Evolutionary conservation across 345 rosid genomes (phyloP), one percentile per base, ranked within the genome.

Genomic region (Rubroshorea leprosula): DNA sequence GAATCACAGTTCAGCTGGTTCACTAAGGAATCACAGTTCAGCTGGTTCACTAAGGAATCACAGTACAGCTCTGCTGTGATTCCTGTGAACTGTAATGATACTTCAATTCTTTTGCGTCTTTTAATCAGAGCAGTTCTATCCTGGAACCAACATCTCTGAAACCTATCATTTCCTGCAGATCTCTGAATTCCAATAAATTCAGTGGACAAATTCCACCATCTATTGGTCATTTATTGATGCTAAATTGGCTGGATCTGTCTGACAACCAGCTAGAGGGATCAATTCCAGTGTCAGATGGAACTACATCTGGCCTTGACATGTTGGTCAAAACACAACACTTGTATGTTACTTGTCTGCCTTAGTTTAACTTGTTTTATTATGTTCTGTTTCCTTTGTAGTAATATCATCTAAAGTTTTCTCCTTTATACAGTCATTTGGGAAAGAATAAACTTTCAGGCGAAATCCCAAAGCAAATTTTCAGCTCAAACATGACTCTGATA

Each of bases 211-310:
- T 94, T 52, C 99, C 99, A 0, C 64, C 80, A 27, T 75, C 95
- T 51, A 78, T 94, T n/a, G 99, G 97, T 21, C 76, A 55, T 25
- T 76, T 87, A 45, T 53, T 75, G 0, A 75, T 59, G 0, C 95
- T 94, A 14, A 75, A 80, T 67, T 94, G 87, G 97, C 68, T 94
- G 43, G 99, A 94, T 72, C 74, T 94, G 24, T 81, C 92, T 38
- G 92, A 85, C 66, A 94, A 94, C 74, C 70, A 64, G 68, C 80
- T 94, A 6, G 73, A 61, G 3, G 99, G 97, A 57, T 1, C 54
- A 1, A 75, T 94, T 57, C 99, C 99, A 21, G 87, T 94, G 20
- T 94, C 99, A 0, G 26, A 48, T 55, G 96, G 76, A 57, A 64
- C 66, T 2, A 55, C 77, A 35, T 89, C 84, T 68, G 99, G 99